Base-by-base conservation (phyloP, 2,329 filamentous ascomycete genomes). In the Shiraia sp. region DNA sequence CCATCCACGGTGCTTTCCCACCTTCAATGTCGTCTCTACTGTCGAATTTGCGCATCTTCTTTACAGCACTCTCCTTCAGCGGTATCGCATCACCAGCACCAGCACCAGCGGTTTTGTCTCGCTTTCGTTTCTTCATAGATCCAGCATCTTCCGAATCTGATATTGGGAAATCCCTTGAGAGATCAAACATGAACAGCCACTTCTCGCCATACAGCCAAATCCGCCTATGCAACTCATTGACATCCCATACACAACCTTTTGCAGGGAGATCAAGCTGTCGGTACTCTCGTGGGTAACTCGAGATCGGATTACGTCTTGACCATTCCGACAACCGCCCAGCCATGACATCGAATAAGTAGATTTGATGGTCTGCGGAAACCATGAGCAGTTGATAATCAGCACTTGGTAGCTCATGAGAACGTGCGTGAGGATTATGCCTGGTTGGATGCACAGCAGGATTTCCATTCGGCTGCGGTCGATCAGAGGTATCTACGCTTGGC, bases 101-200 rank as follows among this genome's bases (percentile, higher is more conserved):
- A 2, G 81, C 81, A 42, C 82, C 82, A 35, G 72, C 78, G 15
- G 37, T 59, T 10, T 44, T 57, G 9, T 62, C 61, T 25, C 56
- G 59, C 49, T 64, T 67, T 10, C 62, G 60, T 44, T 65, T 65
- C 46, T 61, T 63, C 2, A 47, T 50, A 10, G 32, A 38, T n/a
- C 47, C 52, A 22, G 47, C 45, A 10, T 45, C 40, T 1, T 43
- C 34, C 7, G 47, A 34, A 4, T 60, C 55, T 6, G 56, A 44
- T 14, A 63, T 52, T 1, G 59, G 48, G 34, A 93, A 78, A 65
- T 96, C 86, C 58, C 80, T 79, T 14, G 81, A 80, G 22, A 95
- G 74, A 66, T 97, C 90, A 46, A 99, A 82, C 91, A 97, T 97
- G 73, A 88, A 90, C 16, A 99, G 70, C 79, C 90, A 97, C 1